A percentile compares a stretch with the other conserved stretches of the same genome.
These are phyloP conservation scores for Mycena leptocephala DNA, from an alignment of 768 basidiomycete species.

Conservation along the genomic window DNA sequence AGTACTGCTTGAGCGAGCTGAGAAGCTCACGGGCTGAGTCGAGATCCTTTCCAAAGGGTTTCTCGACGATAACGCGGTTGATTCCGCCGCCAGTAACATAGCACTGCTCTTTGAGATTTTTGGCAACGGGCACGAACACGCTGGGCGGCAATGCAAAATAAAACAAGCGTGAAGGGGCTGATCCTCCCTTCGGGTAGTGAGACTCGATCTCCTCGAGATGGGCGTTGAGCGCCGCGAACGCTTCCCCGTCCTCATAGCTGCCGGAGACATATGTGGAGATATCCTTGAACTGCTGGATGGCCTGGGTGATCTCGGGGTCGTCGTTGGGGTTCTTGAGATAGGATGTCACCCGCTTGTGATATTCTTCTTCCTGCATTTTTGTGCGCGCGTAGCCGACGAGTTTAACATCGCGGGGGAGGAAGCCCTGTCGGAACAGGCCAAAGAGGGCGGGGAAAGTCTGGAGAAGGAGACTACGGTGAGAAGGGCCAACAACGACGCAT, in stretches of 20 bases:
- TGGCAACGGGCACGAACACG: slow-evolving; percentile 93
- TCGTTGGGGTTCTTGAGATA: slow-evolving; percentile 89
- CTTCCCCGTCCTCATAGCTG: slow-evolving; percentile 87
- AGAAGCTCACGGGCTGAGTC: slow-evolving; percentile 88
- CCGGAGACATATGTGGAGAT: slow-evolving; percentile 89
- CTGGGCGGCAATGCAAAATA: slow-evolving; percentile 98
- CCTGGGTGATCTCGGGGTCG: slow-evolving; percentile 68
- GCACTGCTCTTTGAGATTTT: slow-evolving; percentile 86
- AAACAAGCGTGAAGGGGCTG: slow-evolving; percentile 96
- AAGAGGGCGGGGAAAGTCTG: slow-evolving; percentile 98
- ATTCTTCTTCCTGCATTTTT: slow-evolving; percentile 91
- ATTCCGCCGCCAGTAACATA: slow-evolving; percentile 78
- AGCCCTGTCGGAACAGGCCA: slow-evolving; percentile 84
- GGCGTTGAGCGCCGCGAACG: slow-evolving; percentile 85
- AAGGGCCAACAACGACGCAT: background rate
- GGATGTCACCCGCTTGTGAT: slow-evolving; percentile 85
- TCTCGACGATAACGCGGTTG: slow-evolving; percentile 97
- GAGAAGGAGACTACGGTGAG: slow-evolving; percentile 24
- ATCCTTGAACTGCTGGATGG: slow-evolving; percentile 89
- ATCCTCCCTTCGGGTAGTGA: slow-evolving; percentile 70
- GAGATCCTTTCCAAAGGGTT: slow-evolving; percentile 97
- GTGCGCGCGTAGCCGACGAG: slow-evolving; percentile 98
- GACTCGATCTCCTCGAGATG: slow-evolving; percentile 87
- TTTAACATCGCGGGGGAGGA: slow-evolving; percentile 87
- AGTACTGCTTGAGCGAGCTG: slow-evolving; percentile 84